Evolutionary conservation across 352 stramenopile species (phyloP).

Genomic region (Phytophthora chlamydospora): DNA sequence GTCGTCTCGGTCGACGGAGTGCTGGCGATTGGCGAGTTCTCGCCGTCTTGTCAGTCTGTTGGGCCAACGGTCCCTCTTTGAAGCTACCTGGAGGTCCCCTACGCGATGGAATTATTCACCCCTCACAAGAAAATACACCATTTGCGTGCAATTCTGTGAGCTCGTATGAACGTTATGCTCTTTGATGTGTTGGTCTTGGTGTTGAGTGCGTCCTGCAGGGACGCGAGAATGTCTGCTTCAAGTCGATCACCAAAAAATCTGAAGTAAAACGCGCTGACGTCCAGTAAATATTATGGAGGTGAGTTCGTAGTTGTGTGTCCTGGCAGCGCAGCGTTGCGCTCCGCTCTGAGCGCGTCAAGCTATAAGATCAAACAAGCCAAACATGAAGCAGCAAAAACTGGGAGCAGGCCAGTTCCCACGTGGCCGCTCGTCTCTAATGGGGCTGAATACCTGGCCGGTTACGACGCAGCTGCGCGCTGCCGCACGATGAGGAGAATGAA

Average conservation of each 20-base stretch:
- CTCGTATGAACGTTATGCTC: neutral
- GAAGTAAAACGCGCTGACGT: conserved; percentile 38
- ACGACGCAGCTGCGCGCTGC: conserved; percentile 41
- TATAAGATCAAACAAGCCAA: conserved; percentile 34
- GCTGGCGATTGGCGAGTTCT: conserved; percentile 2
- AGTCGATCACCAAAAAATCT: neutral
- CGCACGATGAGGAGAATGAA: conserved; percentile 79
- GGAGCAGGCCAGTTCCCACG: conserved; percentile 33
- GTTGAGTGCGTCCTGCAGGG: conserved; percentile 3
- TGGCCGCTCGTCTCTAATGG: conserved; percentile 38
- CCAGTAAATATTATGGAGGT: conserved; percentile 48
- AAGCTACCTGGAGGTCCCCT: conserved; percentile 4
- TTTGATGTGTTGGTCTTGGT: neutral
- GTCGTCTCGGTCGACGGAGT: neutral
- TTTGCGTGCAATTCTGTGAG: conserved; percentile 32
- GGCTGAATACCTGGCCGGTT: conserved; percentile 8
- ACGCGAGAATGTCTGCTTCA: neutral
- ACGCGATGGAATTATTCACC: conserved; percentile 21
- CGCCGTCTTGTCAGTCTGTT: conserved; percentile 5
- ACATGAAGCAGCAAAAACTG: conserved; percentile 43
- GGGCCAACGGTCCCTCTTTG: neutral
- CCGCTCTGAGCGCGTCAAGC: conserved; percentile 15
- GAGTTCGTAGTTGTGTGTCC: conserved; percentile 33
- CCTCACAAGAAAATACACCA: conserved; percentile 36
- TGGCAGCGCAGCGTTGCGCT: conserved; percentile 14